A percentile compares a stretch with the other conserved stretches of the same genome.
Evolutionary conservation across 1,284 basidiomycete species (phyloP).

Genomic region (Pascua guehoae): DNA sequence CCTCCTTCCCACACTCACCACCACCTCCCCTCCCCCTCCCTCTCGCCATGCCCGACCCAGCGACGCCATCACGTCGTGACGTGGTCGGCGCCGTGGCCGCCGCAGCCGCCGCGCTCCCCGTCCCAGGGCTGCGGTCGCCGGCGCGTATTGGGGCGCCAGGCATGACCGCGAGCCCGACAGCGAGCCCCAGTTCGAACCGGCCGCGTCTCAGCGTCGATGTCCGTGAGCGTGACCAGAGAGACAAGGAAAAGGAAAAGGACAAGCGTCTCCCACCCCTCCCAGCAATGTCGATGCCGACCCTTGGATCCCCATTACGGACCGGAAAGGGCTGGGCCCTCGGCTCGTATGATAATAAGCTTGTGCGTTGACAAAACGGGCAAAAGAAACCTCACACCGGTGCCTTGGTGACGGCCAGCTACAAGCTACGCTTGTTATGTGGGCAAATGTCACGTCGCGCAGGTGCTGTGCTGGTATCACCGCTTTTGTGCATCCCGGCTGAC

Average conservation of each 20-base stretch:
- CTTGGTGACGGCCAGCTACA: not conserved
- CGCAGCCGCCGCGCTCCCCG: not conserved
- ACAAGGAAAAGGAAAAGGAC: constrained; percentile 5
- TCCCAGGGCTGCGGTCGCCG: not conserved
- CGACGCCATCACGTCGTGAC: not conserved
- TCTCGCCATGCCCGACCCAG: not conserved
- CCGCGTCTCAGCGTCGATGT: constrained; percentile 12
- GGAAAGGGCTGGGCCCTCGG: constrained; percentile 30
- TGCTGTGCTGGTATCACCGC: not conserved
- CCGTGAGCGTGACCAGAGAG: constrained; percentile 1
- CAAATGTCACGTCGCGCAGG: not conserved
- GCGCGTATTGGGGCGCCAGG: no score
- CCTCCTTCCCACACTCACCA: not conserved
- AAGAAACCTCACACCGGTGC: not conserved
- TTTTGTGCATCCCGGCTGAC: not conserved
- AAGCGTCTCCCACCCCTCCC: constrained; percentile 16
- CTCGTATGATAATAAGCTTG: constrained; percentile 45
- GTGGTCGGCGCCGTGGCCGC: not conserved
- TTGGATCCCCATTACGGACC: not conserved
- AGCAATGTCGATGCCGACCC: not conserved
- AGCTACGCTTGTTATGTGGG: not conserved
- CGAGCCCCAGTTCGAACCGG: not conserved
- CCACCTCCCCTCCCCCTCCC: not conserved
- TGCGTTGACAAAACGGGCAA: constrained; percentile 15
- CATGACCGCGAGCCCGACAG: not conserved